Conservation (phyloP, 2,329 filamentous ascomycete genomes). For the Ophiostoma himal-ulmi region DNA sequence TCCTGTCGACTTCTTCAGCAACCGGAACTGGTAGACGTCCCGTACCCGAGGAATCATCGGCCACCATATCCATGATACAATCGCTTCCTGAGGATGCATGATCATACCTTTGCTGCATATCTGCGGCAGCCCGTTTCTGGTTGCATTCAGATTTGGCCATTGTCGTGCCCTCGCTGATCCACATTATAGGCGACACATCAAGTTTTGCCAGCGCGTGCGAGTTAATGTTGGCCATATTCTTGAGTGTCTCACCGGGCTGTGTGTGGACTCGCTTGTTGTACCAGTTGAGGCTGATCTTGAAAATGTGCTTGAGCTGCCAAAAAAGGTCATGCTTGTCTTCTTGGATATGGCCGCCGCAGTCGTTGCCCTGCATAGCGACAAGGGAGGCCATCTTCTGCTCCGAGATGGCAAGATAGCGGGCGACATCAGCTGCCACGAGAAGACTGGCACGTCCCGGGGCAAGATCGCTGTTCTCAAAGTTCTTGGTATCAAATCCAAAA, state of each 20-base stretch:
- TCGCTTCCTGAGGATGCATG: background rate
- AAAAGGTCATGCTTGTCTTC: constrained; percentile 23
- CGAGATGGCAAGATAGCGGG: constrained; percentile 22
- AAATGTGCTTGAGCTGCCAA: constrained; percentile 25
- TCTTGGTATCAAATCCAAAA: constrained; percentile 21
- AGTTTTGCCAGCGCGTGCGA: constrained; percentile 13
- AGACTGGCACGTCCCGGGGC: constrained; percentile 14
- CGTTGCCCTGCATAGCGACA: constrained; percentile 3
- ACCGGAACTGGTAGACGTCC: background rate
- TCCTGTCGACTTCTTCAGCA: background rate
- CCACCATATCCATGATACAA: background rate
- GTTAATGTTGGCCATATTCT: background rate
- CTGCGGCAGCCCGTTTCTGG: background rate
- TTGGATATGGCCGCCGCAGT: background rate
- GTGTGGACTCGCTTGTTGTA: constrained; percentile 19
- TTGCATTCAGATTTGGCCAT: background rate
- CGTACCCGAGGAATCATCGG: background rate
- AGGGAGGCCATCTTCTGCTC: constrained; percentile 22
- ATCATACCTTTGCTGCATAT: background rate
- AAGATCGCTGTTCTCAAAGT: constrained; percentile 15
- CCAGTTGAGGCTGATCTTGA: constrained; percentile 21
- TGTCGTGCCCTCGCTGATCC: constrained; percentile 16
- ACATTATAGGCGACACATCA: constrained; percentile 17
- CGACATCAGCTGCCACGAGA: constrained; percentile 20
- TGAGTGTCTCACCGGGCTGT: background rate